phyloP scores from a whole-genome alignment of 2,329 filamentous ascomycete genomes.

The Hirsutella thompsonii region DNA sequence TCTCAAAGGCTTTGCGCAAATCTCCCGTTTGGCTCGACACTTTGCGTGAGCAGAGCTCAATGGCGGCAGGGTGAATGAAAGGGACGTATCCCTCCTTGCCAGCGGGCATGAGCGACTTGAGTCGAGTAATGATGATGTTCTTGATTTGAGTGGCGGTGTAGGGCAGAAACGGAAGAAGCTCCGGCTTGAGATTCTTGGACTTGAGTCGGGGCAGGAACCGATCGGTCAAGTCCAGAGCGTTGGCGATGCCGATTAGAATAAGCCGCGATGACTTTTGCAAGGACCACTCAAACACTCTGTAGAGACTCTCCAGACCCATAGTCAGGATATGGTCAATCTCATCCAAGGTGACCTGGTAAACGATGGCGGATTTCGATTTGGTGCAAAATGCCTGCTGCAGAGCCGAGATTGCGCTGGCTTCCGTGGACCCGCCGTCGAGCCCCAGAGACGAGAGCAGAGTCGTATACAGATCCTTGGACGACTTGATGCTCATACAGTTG shows the following conservation, averaged over 20 bases:
- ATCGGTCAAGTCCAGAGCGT: slow-evolving; percentile 89
- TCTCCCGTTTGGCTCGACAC: slow-evolving; percentile 91
- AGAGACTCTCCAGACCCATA: slow-evolving; percentile 76
- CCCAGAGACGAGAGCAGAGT: slow-evolving; percentile 62
- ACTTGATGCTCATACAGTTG: slow-evolving; percentile 96
- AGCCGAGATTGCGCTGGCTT: slow-evolving; percentile 53
- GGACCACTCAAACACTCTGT: slow-evolving; percentile 95
- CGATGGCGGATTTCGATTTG: slow-evolving; percentile 38
- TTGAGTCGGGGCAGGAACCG: slow-evolving; percentile 89
- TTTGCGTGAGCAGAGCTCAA: slow-evolving; percentile 89
- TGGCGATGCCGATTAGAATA: slow-evolving; percentile 83
- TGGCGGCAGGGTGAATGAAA: slow-evolving; percentile 86
- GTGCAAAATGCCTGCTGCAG: slow-evolving; percentile 61
- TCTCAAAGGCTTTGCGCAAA: slow-evolving; percentile 87
- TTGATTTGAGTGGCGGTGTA: slow-evolving; percentile 84
- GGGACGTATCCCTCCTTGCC: slow-evolving; percentile 54
- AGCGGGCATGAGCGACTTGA: slow-evolving; percentile 58
- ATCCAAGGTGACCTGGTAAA: slow-evolving; percentile 79
- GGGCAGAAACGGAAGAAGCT: slow-evolving; percentile 80
- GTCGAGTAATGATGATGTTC: slow-evolving; percentile 69
- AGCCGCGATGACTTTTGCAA: slow-evolving; percentile 68
- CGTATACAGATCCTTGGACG: slow-evolving; percentile 70
- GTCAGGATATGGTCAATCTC: slow-evolving; percentile 92
- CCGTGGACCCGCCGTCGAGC: slow-evolving; percentile 43
- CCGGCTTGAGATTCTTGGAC: slow-evolving; percentile 80